Evolutionary conservation across 1,284 basidiomycete species (phyloP).

Genomic region (Fomitopsis betulina): DNA sequence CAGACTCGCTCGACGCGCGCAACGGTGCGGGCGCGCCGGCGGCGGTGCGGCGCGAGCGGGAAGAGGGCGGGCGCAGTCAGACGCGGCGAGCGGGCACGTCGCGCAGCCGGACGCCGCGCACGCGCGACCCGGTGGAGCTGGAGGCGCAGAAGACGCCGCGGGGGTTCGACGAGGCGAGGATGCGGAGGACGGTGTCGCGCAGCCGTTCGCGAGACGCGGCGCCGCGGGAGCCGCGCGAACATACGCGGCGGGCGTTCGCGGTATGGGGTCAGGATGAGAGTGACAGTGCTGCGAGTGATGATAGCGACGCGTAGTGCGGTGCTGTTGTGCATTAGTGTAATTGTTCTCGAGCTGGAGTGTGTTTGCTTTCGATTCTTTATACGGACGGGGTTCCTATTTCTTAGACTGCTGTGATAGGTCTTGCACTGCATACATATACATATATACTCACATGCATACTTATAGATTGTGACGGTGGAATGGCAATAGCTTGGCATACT

Average conservation of each 20-base stretch:
- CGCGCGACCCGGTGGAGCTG: slow-evolving; percentile 40
- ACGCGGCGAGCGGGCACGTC: slow-evolving; percentile 35
- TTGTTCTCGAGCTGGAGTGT: background rate
- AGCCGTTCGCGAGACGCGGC: slow-evolving; percentile 31
- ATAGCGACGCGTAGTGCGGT: slow-evolving; percentile 37
- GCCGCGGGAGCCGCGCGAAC: slow-evolving; percentile 27
- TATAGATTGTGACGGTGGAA: no score
- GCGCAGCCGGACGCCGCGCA: slow-evolving; percentile 48
- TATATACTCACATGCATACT: no score
- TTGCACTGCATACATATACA: no score
- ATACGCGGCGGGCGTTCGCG: slow-evolving; percentile 59
- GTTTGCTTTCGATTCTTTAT: background rate
- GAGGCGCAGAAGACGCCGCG: slow-evolving; percentile 61
- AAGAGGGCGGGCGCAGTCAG: slow-evolving; percentile 36
- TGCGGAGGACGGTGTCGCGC: slow-evolving; percentile 12
- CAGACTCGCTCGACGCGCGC: slow-evolving; percentile 29
- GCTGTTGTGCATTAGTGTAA: no score
- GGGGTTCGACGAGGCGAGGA: slow-evolving; percentile 29
- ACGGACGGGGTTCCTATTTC: background rate
- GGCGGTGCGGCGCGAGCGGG: slow-evolving; percentile 33
- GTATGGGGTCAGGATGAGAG: slow-evolving; percentile 87
- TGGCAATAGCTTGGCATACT: no score
- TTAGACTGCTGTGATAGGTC: background rate
- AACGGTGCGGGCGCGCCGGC: slow-evolving; percentile 17
- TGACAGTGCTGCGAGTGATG: slow-evolving; percentile 73